Evolutionary conservation across 1,284 basidiomycete species (phyloP).

Genomic region (Meira miltonrushii): DNA sequence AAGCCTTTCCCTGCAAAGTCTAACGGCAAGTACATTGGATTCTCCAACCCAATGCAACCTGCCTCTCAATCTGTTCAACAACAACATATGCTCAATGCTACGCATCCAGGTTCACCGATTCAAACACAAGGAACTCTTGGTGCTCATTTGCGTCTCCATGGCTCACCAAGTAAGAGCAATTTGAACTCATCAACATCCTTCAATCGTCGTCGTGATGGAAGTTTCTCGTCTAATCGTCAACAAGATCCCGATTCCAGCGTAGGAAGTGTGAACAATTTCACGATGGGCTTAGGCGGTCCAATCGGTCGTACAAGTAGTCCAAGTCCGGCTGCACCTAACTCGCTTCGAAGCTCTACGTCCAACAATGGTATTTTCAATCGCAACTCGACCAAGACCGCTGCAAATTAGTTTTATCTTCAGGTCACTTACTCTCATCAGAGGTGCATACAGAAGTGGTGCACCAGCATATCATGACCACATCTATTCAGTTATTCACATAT

Average conservation of each 20-base stretch:
- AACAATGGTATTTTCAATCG: too few relatives aligned
- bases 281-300: slow-evolving; percentile 5
- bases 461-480: too few relatives aligned
- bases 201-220: not conserved
- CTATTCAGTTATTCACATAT: too few relatives aligned
- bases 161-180: not conserved
- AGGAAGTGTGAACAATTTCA: not conserved
- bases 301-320: slow-evolving; percentile 10
- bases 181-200: not conserved
- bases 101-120: not conserved
- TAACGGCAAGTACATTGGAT: not conserved
- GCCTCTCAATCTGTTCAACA: slow-evolving; percentile 1
- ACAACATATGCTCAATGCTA: not conserved
- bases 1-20: too few relatives aligned
- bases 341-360: not conserved
- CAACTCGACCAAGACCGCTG: too few relatives aligned
- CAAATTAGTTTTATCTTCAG: too few relatives aligned
- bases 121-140: not conserved
- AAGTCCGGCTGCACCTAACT: not conserved
- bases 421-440: too few relatives aligned
- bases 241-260: not conserved
- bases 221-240: not conserved
- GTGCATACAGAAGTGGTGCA: too few relatives aligned
- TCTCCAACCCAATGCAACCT: slow-evolving; percentile 3
- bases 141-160: not conserved